Evolutionary conservation across 1,284 basidiomycete genomes (phyloP).

Genomic region (Rhodotorula sp.): DNA sequence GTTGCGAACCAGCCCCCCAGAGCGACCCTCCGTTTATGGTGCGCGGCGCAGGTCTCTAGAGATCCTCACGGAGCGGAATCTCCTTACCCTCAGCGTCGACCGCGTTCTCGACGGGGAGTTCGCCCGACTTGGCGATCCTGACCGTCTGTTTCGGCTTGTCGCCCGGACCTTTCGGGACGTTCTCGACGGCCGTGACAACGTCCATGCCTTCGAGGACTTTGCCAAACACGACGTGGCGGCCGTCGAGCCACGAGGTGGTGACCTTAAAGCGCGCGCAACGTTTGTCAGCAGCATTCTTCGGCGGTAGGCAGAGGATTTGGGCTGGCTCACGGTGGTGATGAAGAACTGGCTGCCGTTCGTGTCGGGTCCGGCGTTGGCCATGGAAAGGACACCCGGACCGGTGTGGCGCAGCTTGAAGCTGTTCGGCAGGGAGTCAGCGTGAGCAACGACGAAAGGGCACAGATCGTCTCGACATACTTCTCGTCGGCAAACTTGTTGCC

Average conservation of each 20-base stretch:
- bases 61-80: conserved; percentile 90
- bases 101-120: conserved; percentile 65
- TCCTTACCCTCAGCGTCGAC: conserved; percentile 69
- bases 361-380: conserved; percentile 72
- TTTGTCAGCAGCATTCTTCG: too few relatives aligned
- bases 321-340: conserved; percentile 66
- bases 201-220: conserved; percentile 88
- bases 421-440: neutral
- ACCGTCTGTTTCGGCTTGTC: conserved; percentile 74
- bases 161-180: conserved; percentile 62
- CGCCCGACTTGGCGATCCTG: conserved; percentile 69
- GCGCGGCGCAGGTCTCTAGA: conserved; percentile 56
- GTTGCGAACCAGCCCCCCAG: neutral
- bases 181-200: conserved; percentile 70
- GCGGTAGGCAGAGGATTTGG: conserved; percentile 32
- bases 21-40: neutral
- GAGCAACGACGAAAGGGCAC: too few relatives aligned
- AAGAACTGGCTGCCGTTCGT: conserved; percentile 59
- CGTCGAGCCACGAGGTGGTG: conserved; percentile 47
- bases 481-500: conserved; percentile 45
- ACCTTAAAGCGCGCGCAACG: neutral
- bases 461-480: conserved; percentile 54
- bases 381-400: conserved; percentile 78
- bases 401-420: conserved; percentile 81
- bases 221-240: conserved; percentile 66